Percentiles rank a stretch among this genome's conserved stretches.
Evolutionary conservation across 2,329 filamentous ascomycete genomes (phyloP).

Genomic region (Phaeoacremonium minimum): DNA sequence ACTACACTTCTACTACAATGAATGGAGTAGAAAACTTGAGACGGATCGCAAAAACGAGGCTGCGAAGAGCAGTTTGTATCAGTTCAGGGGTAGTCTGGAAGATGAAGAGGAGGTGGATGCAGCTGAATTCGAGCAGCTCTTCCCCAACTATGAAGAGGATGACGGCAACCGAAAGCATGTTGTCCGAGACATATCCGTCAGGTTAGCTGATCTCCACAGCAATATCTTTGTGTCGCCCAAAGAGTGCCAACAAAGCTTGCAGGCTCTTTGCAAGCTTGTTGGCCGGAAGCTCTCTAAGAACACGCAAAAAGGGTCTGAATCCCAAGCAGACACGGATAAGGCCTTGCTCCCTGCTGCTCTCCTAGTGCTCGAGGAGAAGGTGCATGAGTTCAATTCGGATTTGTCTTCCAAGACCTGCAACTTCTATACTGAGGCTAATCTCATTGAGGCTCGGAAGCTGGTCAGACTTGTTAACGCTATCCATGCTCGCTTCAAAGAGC

Average conservation of each 20-base stretch:
- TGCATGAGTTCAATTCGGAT: constrained; percentile 37
- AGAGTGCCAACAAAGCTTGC: constrained; percentile 36
- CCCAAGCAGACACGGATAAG: constrained; percentile 35
- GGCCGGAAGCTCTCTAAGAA: constrained; percentile 31
- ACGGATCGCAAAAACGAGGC: constrained; percentile 73
- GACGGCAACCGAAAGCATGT: constrained; percentile 29
- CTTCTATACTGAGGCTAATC: constrained; percentile 82
- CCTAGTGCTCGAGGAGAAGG: constrained; percentile 59
- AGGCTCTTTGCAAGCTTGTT: constrained; percentile 36
- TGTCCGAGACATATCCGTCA: constrained; percentile 53
- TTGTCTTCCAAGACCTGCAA: constrained; percentile 58
- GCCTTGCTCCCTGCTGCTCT: constrained; percentile 63
- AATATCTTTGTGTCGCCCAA: constrained; percentile 42
- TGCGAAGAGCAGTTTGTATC: constrained; percentile 72
- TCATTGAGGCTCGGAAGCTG: constrained; percentile 70
- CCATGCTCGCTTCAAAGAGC: constrained; percentile 66
- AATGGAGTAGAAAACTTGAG: constrained; percentile 76
- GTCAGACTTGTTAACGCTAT: constrained; percentile 66
- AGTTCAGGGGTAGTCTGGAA: constrained; percentile 73
- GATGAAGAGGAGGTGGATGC: constrained; percentile 72
- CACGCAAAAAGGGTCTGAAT: constrained; percentile 12
- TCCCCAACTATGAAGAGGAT: constrained; percentile 69
- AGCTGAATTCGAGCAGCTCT: constrained; percentile 73
- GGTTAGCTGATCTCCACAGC: constrained; percentile 57
- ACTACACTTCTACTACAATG: constrained; percentile 68